phyloP scores from a whole-genome alignment of 1,284 basidiomycete genomes.

The Termitomyces sp. region DNA sequence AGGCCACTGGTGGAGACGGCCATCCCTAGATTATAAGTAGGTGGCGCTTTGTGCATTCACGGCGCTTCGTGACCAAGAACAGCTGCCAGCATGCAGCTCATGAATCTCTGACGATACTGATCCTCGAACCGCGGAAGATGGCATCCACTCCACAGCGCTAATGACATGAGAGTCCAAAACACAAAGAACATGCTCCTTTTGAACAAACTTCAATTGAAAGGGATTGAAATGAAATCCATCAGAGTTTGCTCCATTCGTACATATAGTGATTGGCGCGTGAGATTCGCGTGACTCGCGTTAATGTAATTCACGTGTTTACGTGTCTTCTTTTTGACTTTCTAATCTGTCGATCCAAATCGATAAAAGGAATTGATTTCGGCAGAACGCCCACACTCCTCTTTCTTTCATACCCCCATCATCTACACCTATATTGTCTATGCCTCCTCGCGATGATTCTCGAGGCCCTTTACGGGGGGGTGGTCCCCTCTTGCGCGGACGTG shows the following conservation, averaged over 20 bases:
- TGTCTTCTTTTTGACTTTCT: conserved; percentile 14
- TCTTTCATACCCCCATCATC: conserved; percentile 13
- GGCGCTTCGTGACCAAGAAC: not conserved
- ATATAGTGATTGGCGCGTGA: not conserved
- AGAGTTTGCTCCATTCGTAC: not conserved
- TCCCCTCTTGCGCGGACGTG: not conserved
- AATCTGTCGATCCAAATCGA: conserved; percentile 14
- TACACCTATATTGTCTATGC: conserved; percentile 25
- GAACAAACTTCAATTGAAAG: not conserved
- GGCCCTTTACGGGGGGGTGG: conserved; percentile 2
- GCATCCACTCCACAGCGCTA: not conserved
- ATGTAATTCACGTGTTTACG: conserved; percentile 10
- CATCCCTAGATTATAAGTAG: not conserved
- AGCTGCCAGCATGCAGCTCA: conserved; percentile 1
- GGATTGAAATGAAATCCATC: not conserved
- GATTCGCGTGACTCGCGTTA: conserved; percentile 14
- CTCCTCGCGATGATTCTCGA: conserved; percentile 30
- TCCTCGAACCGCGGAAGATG: not conserved
- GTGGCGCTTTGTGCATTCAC: conserved; percentile 4
- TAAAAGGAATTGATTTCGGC: conserved; percentile 10
- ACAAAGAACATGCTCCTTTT: not conserved
- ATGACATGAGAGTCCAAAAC: not conserved
- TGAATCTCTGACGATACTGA: not conserved
- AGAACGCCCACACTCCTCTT: conserved; percentile 3
- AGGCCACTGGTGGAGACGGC: conserved; percentile 1